Percentiles rank a stretch among this genome's conserved stretches.
Evolutionary conservation across 306 rosid genomes (phyloP).

Genomic region (Prunus mongolica): DNA sequence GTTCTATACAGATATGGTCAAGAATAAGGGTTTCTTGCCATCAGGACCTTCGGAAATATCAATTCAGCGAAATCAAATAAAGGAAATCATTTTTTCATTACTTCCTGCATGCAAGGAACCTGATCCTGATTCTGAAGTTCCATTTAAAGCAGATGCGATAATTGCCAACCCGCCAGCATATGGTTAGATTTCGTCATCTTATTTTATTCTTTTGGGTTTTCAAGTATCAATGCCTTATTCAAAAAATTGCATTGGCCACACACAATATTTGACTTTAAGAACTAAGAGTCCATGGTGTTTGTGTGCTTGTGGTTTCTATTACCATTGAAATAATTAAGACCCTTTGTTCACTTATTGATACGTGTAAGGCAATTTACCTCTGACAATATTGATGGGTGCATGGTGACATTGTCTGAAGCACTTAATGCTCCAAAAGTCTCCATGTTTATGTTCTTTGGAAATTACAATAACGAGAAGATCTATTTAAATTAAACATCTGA

Average conservation of each 20-base stretch:
- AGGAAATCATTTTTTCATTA: conserved; percentile 60
- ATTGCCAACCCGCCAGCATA: conserved; percentile 97
- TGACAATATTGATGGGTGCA: not conserved
- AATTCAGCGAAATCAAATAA: conserved; percentile 75
- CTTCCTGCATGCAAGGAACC: conserved; percentile 75
- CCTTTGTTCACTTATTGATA: not conserved
- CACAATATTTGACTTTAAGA: not conserved
- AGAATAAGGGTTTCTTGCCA: conserved; percentile 95
- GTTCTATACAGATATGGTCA: conserved; percentile 82
- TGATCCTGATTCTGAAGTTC: conserved; percentile 58
- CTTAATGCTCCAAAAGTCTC: not conserved
- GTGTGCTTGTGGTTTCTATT: not conserved
- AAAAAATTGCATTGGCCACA: not conserved
- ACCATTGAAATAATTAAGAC: not conserved
- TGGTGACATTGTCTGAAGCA: not conserved
- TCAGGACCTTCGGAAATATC: conserved; percentile 90
- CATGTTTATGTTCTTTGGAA: not conserved
- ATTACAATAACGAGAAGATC: not conserved
- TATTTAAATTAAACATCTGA: not conserved
- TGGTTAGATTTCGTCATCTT: conserved; percentile 50
- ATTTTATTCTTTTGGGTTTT: conserved; percentile 2
- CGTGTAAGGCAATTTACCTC: not conserved
- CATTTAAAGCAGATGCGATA: conserved; percentile 76
- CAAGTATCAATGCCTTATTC: not conserved
- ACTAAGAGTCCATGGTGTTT: not conserved